Percentiles rank a stretch among this genome's conserved stretches.
These are phyloP conservation scores for Saturnispora halmiae DNA, from an alignment of 805 yeast genomes.

Conservation along the genomic window DNA sequence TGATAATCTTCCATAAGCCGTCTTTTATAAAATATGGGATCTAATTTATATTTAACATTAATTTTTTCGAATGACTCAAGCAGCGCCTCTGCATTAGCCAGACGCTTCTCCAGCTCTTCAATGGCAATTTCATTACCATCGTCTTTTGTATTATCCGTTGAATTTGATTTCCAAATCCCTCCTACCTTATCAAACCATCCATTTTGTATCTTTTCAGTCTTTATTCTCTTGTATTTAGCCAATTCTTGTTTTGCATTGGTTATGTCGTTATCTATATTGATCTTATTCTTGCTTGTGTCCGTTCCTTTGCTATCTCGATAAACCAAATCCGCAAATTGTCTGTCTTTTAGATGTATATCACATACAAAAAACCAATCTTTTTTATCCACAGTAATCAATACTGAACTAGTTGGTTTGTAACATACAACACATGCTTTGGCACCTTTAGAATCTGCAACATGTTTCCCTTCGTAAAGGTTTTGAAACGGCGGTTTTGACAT, in stretches of 20 bases:
- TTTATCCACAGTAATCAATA: conserved; percentile 34
- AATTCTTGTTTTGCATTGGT: conserved; percentile 27
- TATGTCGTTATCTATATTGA: conserved; percentile 21
- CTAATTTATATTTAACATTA: conserved; percentile 34
- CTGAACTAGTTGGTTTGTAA: conserved; percentile 39
- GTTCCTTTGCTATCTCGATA: conserved; percentile 26
- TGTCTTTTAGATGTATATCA: conserved; percentile 38
- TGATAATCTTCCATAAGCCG: conserved; percentile 33
- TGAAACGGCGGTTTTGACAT: conserved; percentile 22
- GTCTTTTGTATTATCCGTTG: background rate
- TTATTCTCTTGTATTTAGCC: conserved; percentile 27
- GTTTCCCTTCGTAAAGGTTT: conserved; percentile 31
- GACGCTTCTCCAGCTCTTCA: conserved; percentile 11
- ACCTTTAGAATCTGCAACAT: conserved; percentile 35
- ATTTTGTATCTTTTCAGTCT: conserved; percentile 6
- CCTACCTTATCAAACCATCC: conserved; percentile 9
- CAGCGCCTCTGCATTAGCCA: conserved; percentile 3
- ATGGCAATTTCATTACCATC: conserved; percentile 4
- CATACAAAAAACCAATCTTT: conserved; percentile 49
- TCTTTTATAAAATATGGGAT: conserved; percentile 33
- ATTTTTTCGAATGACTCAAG: conserved; percentile 21
- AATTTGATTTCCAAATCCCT: conserved; percentile 1
- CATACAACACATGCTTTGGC: conserved; percentile 42
- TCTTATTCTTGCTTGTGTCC: conserved; percentile 15
- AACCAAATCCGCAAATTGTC: conserved; percentile 32